Evolutionary conservation across 2,329 filamentous ascomycete species (phyloP).

Genomic region (Thyridium curvatum): DNA sequence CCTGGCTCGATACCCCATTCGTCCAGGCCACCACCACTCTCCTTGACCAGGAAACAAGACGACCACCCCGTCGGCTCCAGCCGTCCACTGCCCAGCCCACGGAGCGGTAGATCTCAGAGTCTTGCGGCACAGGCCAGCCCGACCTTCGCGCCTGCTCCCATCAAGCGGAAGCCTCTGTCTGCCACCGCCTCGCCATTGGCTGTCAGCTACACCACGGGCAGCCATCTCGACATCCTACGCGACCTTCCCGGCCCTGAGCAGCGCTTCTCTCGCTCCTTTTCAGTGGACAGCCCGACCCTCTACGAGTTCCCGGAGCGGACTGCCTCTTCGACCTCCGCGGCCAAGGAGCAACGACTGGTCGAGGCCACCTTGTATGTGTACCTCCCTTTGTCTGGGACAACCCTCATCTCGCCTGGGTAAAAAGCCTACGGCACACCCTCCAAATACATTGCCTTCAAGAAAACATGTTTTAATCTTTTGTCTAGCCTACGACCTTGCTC

Average conservation of each 20-base stretch:
- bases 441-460: constrained; percentile 3
- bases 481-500: constrained; percentile 12
- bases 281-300: constrained; percentile 54
- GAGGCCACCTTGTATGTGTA: too few relatives aligned
- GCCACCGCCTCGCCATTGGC: constrained; percentile 45
- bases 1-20: constrained; percentile 5
- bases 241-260: constrained; percentile 43
- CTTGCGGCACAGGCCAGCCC: constrained; percentile 13
- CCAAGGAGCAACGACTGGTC: too few relatives aligned
- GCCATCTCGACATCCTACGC: constrained; percentile 26
- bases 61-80: not conserved
- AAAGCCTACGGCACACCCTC: constrained; percentile 11
- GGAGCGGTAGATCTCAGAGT: constrained; percentile 20
- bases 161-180: constrained; percentile 58
- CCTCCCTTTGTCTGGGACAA: constrained; percentile 1
- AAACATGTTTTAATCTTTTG: constrained; percentile 2
- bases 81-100: constrained; percentile 16
- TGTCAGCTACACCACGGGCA: constrained; percentile 38
- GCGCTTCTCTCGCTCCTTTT: constrained; percentile 47
- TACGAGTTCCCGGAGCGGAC: constrained; percentile 45
- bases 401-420: constrained; percentile 11
- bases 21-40: constrained; percentile 5
- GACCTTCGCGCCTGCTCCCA: constrained; percentile 20
- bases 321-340: not conserved
- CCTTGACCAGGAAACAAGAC: constrained; percentile 4